Evolutionary conservation across 352 stramenopile genomes (phyloP).

Genomic region (Detonula confervacea): DNA sequence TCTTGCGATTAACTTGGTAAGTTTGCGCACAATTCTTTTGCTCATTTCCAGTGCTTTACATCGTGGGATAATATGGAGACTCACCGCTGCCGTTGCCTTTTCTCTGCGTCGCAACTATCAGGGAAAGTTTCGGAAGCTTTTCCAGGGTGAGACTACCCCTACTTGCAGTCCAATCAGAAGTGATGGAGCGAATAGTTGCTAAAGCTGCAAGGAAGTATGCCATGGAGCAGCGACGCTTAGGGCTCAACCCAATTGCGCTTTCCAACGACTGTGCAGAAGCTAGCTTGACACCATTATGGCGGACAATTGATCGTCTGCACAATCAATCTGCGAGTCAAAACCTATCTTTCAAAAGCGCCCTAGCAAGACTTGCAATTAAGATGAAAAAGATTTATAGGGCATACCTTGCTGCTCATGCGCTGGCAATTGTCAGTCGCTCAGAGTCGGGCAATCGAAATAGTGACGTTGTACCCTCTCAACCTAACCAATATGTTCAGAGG

Average conservation of each 20-base stretch:
- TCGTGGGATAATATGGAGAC: too few relatives aligned
- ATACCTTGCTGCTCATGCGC: slow-evolving; percentile 83
- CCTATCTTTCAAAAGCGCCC: slow-evolving; percentile 81
- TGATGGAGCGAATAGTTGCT: slow-evolving; percentile 86
- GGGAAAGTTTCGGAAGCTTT: slow-evolving; percentile 84
- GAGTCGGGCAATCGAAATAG: slow-evolving; percentile 35
- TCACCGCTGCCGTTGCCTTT: too few relatives aligned
- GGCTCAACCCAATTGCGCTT: slow-evolving; percentile 63
- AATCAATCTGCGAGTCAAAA: slow-evolving; percentile 85
- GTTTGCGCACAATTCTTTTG: too few relatives aligned
- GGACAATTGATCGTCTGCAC: slow-evolving; percentile 84
- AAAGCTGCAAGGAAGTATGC: slow-evolving; percentile 76
- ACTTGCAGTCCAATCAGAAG: slow-evolving; percentile 83
- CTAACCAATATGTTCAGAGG: slow-evolving; percentile 69
- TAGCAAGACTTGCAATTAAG: slow-evolving; percentile 81
- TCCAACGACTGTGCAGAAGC: slow-evolving; percentile 82
- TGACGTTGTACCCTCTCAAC: slow-evolving; percentile 42
- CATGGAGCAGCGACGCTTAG: slow-evolving; percentile 70
- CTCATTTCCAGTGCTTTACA: too few relatives aligned
- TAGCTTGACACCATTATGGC: slow-evolving; percentile 80
- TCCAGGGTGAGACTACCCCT: slow-evolving; percentile 79
- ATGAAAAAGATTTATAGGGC: slow-evolving; percentile 84
- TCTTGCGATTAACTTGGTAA: slow-evolving; percentile 83
- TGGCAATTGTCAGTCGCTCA: slow-evolving; percentile 71
- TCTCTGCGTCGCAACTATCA: too few relatives aligned